A percentile compares a stretch with the other conserved stretches of the same genome.
Evolutionary conservation across 148 eudicot species (phyloP).

Genomic region (Spergularia bocconei): DNA sequence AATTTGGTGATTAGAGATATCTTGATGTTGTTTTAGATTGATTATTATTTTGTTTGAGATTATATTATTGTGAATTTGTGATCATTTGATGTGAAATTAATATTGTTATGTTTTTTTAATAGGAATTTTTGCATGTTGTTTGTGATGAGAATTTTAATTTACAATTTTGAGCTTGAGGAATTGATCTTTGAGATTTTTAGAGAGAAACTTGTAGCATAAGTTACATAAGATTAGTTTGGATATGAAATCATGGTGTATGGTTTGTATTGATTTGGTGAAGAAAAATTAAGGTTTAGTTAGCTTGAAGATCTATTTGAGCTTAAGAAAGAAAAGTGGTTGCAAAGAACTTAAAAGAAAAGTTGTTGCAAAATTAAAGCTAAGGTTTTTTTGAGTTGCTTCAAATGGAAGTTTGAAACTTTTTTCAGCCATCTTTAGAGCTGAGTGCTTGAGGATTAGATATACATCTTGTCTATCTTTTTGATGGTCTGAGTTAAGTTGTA

Average conservation of each 20-base stretch:
- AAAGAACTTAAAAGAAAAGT: too few species aligned
- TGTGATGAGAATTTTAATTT: neutral
- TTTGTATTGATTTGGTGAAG: neutral
- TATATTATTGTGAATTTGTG: too few species aligned
- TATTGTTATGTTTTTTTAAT: too few species aligned
- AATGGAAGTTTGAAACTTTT: neutral
- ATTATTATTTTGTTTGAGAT: too few species aligned
- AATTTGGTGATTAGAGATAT: too few species aligned
- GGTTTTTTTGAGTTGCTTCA: neutral
- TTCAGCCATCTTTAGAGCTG: neutral
- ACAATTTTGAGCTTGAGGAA: neutral
- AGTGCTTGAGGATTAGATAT: neutral
- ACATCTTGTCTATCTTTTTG: too few species aligned
- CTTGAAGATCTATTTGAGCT: neutral
- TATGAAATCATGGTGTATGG: neutral
- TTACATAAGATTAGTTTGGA: neutral
- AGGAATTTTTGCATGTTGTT: neutral
- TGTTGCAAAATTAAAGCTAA: neutral
- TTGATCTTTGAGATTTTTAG: too few species aligned
- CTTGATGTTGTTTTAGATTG: too few species aligned
- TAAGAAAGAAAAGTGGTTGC: neutral
- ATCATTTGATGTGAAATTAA: too few species aligned
- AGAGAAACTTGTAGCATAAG: neutral
- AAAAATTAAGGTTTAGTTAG: neutral
- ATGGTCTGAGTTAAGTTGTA: too few species aligned